Evolutionary conservation across 306 rosid species (phyloP).

Genomic region (Crataegus laevigata): DNA sequence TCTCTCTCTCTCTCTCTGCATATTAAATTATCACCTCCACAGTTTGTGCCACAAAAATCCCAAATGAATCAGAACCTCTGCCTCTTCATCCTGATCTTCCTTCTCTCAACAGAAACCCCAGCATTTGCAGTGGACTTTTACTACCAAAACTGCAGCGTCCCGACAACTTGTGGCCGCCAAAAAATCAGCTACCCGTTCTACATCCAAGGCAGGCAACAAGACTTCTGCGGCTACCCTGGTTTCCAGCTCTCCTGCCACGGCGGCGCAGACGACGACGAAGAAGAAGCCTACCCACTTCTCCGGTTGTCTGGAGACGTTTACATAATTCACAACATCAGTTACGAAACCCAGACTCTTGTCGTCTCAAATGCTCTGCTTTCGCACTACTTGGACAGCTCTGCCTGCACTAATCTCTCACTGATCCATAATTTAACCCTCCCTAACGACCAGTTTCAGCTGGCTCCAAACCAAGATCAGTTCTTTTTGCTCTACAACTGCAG

Average conservation of each 20-base stretch:
- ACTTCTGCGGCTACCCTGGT: slow-evolving; percentile 52
- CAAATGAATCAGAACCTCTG: slow-evolving; percentile 22
- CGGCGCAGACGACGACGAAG: neutral
- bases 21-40: neutral
- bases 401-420: neutral
- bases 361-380: slow-evolving; percentile 32
- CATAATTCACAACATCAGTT: slow-evolving; percentile 23
- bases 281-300: slow-evolving; percentile 19
- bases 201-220: slow-evolving; percentile 12
- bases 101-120: neutral
- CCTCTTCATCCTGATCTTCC: neutral
- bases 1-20: neutral
- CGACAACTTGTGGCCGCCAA: slow-evolving; percentile 27
- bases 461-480: neutral
- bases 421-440: slow-evolving; percentile 13
- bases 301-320: slow-evolving; percentile 5
- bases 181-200: slow-evolving; percentile 43
- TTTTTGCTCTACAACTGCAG: slow-evolving; percentile 28
- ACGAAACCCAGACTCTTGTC: slow-evolving; percentile 3
- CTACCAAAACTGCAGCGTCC: slow-evolving; percentile 26
- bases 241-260: slow-evolving; percentile 32
- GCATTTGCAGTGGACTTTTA: neutral
- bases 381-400: neutral
- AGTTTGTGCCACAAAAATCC: neutral
- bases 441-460: neutral